Evolutionary conservation across 1,284 basidiomycete genomes (phyloP).

Genomic region (Golubevia sp.): DNA sequence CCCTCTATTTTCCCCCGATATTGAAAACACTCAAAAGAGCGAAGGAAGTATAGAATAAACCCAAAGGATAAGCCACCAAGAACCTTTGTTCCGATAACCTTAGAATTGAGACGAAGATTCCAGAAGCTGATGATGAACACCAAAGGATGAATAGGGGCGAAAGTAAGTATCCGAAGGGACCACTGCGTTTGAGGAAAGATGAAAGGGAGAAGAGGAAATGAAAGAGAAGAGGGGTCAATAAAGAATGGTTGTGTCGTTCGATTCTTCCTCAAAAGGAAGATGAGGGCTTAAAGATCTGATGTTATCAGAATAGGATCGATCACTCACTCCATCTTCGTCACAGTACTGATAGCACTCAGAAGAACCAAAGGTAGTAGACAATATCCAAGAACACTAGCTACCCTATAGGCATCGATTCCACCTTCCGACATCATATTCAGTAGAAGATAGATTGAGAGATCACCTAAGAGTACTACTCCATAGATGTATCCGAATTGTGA

Average conservation of each 20-base stretch:
- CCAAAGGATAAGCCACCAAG: constrained; percentile 57
- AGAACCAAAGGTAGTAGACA: constrained; percentile 55
- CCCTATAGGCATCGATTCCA: constrained; percentile 56
- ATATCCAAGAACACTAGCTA: constrained; percentile 56
- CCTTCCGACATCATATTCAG: constrained; percentile 59
- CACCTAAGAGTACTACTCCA: constrained; percentile 56
- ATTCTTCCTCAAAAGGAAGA: neutral
- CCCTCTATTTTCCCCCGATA: constrained; percentile 13
- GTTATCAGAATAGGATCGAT: neutral
- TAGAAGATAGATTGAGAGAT: constrained; percentile 52
- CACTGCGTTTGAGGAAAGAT: constrained; percentile 18
- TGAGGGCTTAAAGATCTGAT: neutral
- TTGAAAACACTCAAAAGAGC: constrained; percentile 56
- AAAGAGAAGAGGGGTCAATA: neutral
- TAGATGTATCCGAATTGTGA: constrained; percentile 61
- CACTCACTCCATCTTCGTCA: constrained; percentile 48
- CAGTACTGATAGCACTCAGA: constrained; percentile 43
- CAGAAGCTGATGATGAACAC: constrained; percentile 55
- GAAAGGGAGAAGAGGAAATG: constrained; percentile 1
- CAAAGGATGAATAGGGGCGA: constrained; percentile 58
- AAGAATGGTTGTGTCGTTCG: neutral
- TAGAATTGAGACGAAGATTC: constrained; percentile 58
- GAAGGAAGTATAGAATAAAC: constrained; percentile 57
- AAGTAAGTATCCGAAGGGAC: constrained; percentile 36
- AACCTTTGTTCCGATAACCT: constrained; percentile 54